Evolutionary conservation across 1,284 basidiomycete genomes (phyloP), one percentile per base, ranked within the genome.

Genomic region (Cystobasidium sp.): DNA sequence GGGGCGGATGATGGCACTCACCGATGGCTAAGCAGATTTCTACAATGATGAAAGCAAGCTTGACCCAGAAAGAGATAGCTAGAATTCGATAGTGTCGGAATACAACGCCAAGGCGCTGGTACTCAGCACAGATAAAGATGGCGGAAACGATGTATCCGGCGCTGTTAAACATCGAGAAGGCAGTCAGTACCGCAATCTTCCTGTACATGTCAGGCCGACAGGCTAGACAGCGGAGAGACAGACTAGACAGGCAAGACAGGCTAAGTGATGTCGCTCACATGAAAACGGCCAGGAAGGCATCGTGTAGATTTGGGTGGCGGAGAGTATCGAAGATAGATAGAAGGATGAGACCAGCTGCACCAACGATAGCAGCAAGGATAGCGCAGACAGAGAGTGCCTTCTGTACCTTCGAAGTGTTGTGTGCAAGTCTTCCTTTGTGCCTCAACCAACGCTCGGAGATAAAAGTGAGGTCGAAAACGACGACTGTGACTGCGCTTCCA

Each of bases 101-200:
- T 20, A 37, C 31, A 18, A 58, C 49, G 14, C 70, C 70, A 37
- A 73, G 63, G 2, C 70, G 37, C 24, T 73, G 62, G 20, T 73
- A 73, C 51, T 73, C 70, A 16, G 70, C 70, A 52, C 62, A 65
- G 39, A 73, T 73, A 63, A 73, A 73, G 62, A 73, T 73, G 53
- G 70, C 70, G 20, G 70, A 44, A 31, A 73, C 53, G 10, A 73
- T 46, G 63, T 73, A 73, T 18, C 62, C 70, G n/a, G 41, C 70
- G 39, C 70, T 73, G 24, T 20, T 62, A 14, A 16, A 49, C 2
- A 4, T 18, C 14, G 6, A 62, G 44, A 43, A 41, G 1, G 22
- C 22, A 16, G 6, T 51, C 44, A 51, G 41, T 22, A 24, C 31
- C 16, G n/a, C n/a, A n/a, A n/a, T 12, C 31, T 1, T 12, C 59